These are phyloP conservation scores for Epichloe hybrida DNA, from an alignment of 2,329 filamentous ascomycete genomes.

Conservation along the genomic window DNA sequence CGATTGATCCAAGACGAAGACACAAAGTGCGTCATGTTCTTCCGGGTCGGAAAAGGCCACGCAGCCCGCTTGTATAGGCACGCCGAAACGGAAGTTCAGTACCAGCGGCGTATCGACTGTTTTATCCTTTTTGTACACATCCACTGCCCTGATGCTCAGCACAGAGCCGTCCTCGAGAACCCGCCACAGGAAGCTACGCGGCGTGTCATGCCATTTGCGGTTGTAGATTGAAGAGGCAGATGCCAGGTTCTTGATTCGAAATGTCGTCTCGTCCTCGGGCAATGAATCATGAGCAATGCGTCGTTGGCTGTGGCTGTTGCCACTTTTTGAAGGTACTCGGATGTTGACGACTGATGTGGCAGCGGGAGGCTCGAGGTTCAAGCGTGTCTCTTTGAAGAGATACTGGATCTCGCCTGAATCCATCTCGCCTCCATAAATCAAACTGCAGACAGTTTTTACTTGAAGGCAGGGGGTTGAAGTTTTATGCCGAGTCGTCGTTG, in stretches of 20 bases:
- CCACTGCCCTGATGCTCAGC: constrained; percentile 71
- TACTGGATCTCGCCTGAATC: constrained; percentile 46
- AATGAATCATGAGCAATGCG: constrained; percentile 20
- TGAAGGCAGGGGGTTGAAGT: neutral
- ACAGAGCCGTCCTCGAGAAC: constrained; percentile 67
- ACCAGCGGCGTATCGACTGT: constrained; percentile 59
- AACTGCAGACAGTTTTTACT: neutral
- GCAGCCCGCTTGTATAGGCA: constrained; percentile 60
- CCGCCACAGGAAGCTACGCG: constrained; percentile 83
- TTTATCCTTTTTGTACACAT: constrained; percentile 57
- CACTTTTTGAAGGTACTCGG: constrained; percentile 44
- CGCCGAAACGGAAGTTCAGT: constrained; percentile 64
- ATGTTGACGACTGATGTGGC: constrained; percentile 58
- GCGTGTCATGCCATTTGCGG: constrained; percentile 59
- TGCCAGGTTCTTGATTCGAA: constrained; percentile 60
- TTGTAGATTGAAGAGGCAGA: constrained; percentile 75
- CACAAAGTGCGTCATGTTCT: constrained; percentile 62
- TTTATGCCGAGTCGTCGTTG: neutral
- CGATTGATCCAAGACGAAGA: constrained; percentile 68
- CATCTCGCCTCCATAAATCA: constrained; percentile 54
- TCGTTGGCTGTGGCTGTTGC: constrained; percentile 29
- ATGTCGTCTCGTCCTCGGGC: constrained; percentile 58
- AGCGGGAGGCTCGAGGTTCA: constrained; percentile 65
- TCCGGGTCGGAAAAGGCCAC: constrained; percentile 70
- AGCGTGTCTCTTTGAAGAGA: constrained; percentile 75